Conservation (phyloP, 2,329 filamentous ascomycete genomes). For the Verticillium klebahnii region DNA sequence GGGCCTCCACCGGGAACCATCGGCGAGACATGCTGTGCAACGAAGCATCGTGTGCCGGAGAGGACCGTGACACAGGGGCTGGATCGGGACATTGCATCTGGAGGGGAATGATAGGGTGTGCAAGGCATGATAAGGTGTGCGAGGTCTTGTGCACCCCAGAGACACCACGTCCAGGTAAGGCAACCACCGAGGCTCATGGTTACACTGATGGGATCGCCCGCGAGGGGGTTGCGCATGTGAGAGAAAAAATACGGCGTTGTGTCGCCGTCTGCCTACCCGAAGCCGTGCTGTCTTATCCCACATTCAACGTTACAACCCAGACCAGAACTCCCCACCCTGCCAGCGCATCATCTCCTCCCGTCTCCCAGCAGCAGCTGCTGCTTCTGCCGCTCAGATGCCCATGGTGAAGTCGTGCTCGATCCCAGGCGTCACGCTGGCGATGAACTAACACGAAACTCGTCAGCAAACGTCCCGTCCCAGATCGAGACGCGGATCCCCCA, state of each 20-base stretch:
- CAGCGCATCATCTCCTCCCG: not conserved
- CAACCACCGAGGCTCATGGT: too few species aligned
- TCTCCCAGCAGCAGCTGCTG: not conserved
- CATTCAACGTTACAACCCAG: not conserved
- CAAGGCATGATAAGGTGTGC: too few species aligned
- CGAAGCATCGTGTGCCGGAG: too few species aligned
- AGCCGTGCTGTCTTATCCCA: not conserved
- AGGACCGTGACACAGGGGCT: too few species aligned
- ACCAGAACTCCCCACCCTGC: not conserved
- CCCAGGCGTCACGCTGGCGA: slow-evolving; percentile 86
- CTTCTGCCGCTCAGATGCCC: slow-evolving; percentile 59
- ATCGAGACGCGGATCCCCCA: slow-evolving; percentile 1
- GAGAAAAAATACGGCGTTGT: not conserved
- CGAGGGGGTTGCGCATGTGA: not conserved
- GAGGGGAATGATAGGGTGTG: too few species aligned
- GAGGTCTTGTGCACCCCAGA: too few species aligned
- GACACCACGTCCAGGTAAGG: too few species aligned
- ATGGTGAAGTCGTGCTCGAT: slow-evolving; percentile 99
- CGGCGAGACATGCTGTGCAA: not conserved
- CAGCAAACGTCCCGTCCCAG: not conserved
- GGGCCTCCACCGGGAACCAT: not conserved
- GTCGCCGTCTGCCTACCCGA: not conserved
- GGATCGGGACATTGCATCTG: too few species aligned
- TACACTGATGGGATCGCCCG: not conserved
- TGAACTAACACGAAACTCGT: slow-evolving; percentile 45